phyloP scores from a whole-genome alignment of 1,139 yeast species.

The Ashbya aceris region DNA sequence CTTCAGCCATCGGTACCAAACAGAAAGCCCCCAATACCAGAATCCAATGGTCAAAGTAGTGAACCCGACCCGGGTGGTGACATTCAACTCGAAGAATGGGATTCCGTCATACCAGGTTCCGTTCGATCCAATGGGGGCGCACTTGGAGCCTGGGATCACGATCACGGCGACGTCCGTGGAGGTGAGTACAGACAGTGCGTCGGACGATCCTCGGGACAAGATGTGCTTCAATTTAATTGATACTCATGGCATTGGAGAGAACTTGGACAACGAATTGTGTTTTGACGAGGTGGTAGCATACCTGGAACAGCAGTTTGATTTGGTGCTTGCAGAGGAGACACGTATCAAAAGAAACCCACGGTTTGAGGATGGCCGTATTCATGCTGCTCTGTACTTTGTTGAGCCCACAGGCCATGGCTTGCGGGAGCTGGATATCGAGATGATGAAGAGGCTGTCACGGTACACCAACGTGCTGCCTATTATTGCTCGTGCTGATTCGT shows the following conservation, averaged over 20 bases:
- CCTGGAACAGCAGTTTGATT: slow-evolving; percentile 78
- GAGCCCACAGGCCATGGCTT: slow-evolving; percentile 75
- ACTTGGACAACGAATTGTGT: slow-evolving; percentile 53
- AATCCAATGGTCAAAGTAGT: slow-evolving; percentile 27
- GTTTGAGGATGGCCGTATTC: slow-evolving; percentile 70
- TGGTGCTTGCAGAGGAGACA: slow-evolving; percentile 69
- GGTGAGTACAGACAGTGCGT: slow-evolving; percentile 27
- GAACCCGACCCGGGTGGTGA: slow-evolving; percentile 29
- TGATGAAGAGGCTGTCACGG: slow-evolving; percentile 59
- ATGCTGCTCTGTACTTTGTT: slow-evolving; percentile 59
- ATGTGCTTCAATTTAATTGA: slow-evolving; percentile 55
- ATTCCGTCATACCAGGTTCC: slow-evolving; percentile 26
- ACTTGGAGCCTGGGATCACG: slow-evolving; percentile 49
- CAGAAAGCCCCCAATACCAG: slow-evolving; percentile 14
- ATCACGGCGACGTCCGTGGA: slow-evolving; percentile 59
- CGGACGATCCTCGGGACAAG: slow-evolving; percentile 54
- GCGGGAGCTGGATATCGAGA: slow-evolving; percentile 58
- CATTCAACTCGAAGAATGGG: slow-evolving; percentile 30
- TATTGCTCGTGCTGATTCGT: slow-evolving; percentile 60
- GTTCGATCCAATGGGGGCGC: slow-evolving; percentile 33
- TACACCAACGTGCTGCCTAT: slow-evolving; percentile 68
- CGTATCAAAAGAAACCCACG: slow-evolving; percentile 71
- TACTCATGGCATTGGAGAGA: slow-evolving; percentile 75
- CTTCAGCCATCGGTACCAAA: slow-evolving; percentile 45
- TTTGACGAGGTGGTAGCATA: slow-evolving; percentile 65